Base-by-base conservation (phyloP, 2,329 filamentous ascomycete genomes). In the Penicillium sclerotiorum region DNA sequence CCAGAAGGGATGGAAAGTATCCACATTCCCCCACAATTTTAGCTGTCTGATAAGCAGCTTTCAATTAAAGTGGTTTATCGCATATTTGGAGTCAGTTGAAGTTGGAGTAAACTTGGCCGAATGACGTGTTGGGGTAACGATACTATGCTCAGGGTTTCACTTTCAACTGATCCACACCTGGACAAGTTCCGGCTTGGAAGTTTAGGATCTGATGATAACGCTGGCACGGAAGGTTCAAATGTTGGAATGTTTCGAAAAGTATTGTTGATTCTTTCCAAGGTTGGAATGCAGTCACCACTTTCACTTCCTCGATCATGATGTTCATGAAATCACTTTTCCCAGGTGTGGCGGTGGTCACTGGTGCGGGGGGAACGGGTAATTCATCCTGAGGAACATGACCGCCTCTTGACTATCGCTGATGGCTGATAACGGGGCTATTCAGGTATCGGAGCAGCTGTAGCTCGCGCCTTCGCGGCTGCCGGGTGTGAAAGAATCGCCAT, bases 371-470 rank as follows among this genome's bases (percentile, higher is more conserved):
- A 9, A 77, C 74, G 54, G 75, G 75, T 77, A 60, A 43, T 18
- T n/a, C n/a, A 37, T 27, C 27, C 12, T 43, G 27, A 8, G 8
- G 4, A 22, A 27, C 21, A 11, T 11, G 21, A 22, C 25, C 27
- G 25, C 7, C 22, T 12, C 13, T 42, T 20, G 17, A 20, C 15
- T n/a, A 32, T 43, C 9, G 23, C 35, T 46, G 33, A 45, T 13
- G 2, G 32, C 32, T n/a, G 21, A 36, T 47, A 35, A 41, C 15
- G n/a, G n/a, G n/a, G n/a, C n/a, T 15, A 18, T 8, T 2, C 30
- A 82, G 81, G 81, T 25, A 84, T 84, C 52, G 81, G 81, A 2
- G 77, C 76, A 2, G 80, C 80, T 1, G 75, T 80, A 2, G 77
- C 77, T 8, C 75, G 66, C 49, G 77, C 73, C 0, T 81, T 84